These are phyloP conservation scores for Ophiobolus disseminans DNA, from an alignment of 2,329 filamentous ascomycete genomes.

Conservation along the genomic window DNA sequence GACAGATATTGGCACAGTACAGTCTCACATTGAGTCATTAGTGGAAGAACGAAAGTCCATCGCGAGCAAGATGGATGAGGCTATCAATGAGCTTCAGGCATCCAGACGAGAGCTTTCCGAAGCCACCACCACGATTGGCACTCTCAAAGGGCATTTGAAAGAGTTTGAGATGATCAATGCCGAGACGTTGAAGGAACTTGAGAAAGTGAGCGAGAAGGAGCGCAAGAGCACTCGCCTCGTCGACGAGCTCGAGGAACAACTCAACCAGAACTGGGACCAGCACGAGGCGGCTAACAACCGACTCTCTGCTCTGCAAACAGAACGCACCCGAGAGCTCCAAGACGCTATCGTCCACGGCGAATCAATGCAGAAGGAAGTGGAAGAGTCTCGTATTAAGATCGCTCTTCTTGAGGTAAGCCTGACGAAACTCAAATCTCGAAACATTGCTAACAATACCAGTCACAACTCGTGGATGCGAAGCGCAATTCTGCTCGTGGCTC, in stretches of 20 bases:
- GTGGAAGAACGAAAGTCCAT: conserved; percentile 56
- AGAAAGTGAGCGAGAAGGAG: conserved; percentile 69
- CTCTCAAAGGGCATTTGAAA: conserved; percentile 53
- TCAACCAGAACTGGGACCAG: conserved; percentile 93
- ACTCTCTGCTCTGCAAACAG: conserved; percentile 70
- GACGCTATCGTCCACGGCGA: conserved; percentile 50
- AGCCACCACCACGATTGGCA: conserved; percentile 46
- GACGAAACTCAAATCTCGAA: neutral
- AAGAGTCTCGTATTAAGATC: conserved; percentile 80
- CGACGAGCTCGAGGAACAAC: conserved; percentile 95
- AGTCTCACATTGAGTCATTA: conserved; percentile 52
- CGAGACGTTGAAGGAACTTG: conserved; percentile 64
- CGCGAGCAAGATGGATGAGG: conserved; percentile 51
- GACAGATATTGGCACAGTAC: conserved; percentile 53
- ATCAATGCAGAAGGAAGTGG: conserved; percentile 67
- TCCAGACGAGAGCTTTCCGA: conserved; percentile 53
- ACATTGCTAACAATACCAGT: conserved; percentile 52
- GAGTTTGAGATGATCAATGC: conserved; percentile 60
- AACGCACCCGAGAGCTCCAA: conserved; percentile 53
- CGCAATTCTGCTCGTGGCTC: conserved; percentile 56
- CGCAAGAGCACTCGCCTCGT: conserved; percentile 91
- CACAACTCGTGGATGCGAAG: conserved; percentile 67
- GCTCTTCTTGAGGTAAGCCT: conserved; percentile 74
- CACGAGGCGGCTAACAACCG: conserved; percentile 85
- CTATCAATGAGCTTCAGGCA: conserved; percentile 51